Base-by-base conservation (phyloP, 805 yeast species). In the Kregervanrija pseudodelftensis region DNA sequence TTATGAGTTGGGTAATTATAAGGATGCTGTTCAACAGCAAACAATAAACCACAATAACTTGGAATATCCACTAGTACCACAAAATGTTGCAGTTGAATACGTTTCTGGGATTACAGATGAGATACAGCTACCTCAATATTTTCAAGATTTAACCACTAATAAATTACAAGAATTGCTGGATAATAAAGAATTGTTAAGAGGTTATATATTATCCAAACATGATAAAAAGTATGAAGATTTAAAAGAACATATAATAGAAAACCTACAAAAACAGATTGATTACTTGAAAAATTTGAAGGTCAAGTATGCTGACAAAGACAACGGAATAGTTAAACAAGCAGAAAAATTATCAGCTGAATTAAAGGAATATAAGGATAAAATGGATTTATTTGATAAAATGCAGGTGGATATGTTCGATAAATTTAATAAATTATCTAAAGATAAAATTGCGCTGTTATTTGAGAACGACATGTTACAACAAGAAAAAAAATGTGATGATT, bases 201-300 rank as follows among this genome's bases (percentile, higher is more conserved):
- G 61, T 2, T 55, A 52, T 35, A 32, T 62, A 8, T 39, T 50
- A 9, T 40, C 45, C 2, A 35, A 45, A 8, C 48, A 42, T 16
- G 37, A 37, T 4, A 47, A 56, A 7, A 44, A 48, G 4, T 53
- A 55, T 33, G 43, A 36, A 5, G 39, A 36, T 3, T 33, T 59
- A 2, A 38, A 46, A 3, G 30, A 32, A 1, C 51, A 51, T 10
- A 39, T 57, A 4, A 28, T 71, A 31, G 58, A 59, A 37, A 66
- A 63, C 31, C 54, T 73, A 16, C 72, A 71, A 39, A 57, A 57
- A 15, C 61, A 76, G 33, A 60, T 69, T 10, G 53, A 49, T 9
- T 67, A 60, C 33, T 68, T 77, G 1, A 57, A 61, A 35, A 46
- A 46, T 14, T 42, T 64, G 12, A 59, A 64, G 39, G 7, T 22